Evolutionary conservation across 2,329 filamentous ascomycete species (phyloP).

Genomic region (Pseudopithomyces maydicus): DNA sequence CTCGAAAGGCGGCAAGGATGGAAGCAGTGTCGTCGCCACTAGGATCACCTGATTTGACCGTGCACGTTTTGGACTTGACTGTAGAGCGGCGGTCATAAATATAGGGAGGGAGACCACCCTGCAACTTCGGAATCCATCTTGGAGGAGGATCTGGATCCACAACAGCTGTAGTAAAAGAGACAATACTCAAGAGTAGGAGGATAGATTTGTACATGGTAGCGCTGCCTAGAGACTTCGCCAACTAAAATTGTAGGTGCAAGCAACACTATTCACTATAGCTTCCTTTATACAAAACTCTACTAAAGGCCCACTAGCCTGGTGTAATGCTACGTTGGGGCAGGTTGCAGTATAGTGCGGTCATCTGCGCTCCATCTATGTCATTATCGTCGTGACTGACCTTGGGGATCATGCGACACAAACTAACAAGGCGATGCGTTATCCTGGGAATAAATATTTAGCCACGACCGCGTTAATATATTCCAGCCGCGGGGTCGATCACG

Average conservation of each 20-base stretch:
- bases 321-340: not conserved
- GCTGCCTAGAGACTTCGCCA: not conserved
- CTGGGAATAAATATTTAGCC: not conserved
- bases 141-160: not conserved
- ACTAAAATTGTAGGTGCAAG: not conserved
- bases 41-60: conserved; percentile 8
- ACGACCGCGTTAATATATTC: not conserved
- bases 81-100: not conserved
- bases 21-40: conserved; percentile 12
- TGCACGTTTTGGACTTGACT: conserved; percentile 4
- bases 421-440: too few relatives aligned
- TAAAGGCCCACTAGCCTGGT: not conserved
- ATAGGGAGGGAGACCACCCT: conserved; percentile 6
- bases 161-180: conserved; percentile 1
- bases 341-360: not conserved
- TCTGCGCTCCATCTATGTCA: not conserved
- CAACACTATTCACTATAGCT: conserved; percentile 3
- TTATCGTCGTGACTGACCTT: not conserved
- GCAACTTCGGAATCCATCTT: not conserved
- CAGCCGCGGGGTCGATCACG: not conserved
- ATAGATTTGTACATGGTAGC: not conserved
- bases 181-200: not conserved
- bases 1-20: conserved; percentile 12
- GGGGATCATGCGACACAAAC: too few relatives aligned
- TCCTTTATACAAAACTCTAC: conserved; percentile 1